Evolutionary conservation across 805 yeast species (phyloP).

Genomic region (Saccharomyces mikatae): DNA sequence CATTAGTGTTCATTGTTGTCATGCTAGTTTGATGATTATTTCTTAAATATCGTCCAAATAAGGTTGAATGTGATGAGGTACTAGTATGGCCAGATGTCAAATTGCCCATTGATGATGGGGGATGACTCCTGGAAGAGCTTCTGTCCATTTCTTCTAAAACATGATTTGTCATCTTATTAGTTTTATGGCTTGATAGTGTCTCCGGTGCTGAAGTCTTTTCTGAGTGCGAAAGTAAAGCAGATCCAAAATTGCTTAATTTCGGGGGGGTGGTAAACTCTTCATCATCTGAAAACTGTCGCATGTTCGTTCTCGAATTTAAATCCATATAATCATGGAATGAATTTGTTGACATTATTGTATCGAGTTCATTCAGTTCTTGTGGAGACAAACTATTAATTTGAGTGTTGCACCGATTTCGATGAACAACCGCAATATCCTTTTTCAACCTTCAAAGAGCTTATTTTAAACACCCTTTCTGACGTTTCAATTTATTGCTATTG

Average conservation of each 20-base stretch:
- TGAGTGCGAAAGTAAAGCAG: slow-evolving; percentile 19
- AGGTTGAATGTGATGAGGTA: slow-evolving; percentile 16
- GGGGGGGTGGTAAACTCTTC: slow-evolving; percentile 25
- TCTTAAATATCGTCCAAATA: slow-evolving; percentile 13
- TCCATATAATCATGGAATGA: not conserved
- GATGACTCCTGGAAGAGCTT: not conserved
- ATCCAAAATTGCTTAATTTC: slow-evolving; percentile 26
- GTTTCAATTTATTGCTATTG: not conserved
- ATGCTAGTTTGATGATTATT: slow-evolving; percentile 18
- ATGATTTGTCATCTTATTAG: not conserved
- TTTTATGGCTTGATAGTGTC: not conserved
- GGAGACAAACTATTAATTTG: not conserved
- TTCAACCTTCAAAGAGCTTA: not conserved
- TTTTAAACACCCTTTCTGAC: not conserved
- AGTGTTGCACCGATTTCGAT: not conserved
- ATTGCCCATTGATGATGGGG: not conserved
- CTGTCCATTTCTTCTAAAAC: slow-evolving; percentile 1
- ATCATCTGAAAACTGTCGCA: slow-evolving; percentile 15
- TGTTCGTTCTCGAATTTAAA: slow-evolving; percentile 1
- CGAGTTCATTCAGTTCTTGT: not conserved
- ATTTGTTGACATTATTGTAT: not conserved
- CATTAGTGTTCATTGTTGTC: slow-evolving; percentile 18
- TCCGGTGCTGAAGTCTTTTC: not conserved
- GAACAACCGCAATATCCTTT: not conserved
- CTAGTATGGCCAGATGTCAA: not conserved